Conservation (phyloP, 345 rosid species). For the Microthlaspi erraticum region DNA sequence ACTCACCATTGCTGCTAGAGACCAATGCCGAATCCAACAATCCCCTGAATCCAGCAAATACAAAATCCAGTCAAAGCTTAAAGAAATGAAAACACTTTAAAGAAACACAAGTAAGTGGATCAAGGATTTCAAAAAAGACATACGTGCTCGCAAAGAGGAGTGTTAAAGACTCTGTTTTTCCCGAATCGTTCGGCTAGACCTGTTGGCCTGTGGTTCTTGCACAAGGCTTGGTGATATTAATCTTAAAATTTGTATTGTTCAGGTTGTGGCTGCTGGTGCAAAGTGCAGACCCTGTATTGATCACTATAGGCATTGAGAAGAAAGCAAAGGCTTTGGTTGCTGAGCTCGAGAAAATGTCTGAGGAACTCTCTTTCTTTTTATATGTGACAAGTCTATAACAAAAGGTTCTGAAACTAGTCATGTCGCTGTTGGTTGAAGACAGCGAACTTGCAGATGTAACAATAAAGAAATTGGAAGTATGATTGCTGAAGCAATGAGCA, state of each 20-base stretch:
- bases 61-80: conserved; percentile 17
- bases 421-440: conserved; percentile 81
- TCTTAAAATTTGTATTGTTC: conserved; percentile 8
- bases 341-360: conserved; percentile 81
- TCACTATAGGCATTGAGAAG: conserved; percentile 96
- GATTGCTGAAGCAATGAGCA: conserved; percentile 99
- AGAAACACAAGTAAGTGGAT: neutral
- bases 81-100: neutral
- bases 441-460: conserved; percentile 98
- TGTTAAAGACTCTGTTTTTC: conserved; percentile 78
- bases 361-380: conserved; percentile 42
- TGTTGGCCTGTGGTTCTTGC: too few species aligned
- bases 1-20: conserved; percentile 91
- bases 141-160: conserved; percentile 98
- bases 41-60: conserved; percentile 58
- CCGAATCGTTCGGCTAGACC: conserved; percentile 85
- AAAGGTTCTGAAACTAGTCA: conserved; percentile 17
- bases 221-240: neutral
- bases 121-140: neutral
- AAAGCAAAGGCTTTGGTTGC: conserved; percentile 81
- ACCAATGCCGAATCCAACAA: conserved; percentile 95
- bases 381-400: neutral
- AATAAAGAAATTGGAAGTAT: conserved; percentile 88
- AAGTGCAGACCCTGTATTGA: conserved; percentile 94
- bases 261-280: conserved; percentile 99